These are phyloP conservation scores for Petrea volubilis DNA, from an alignment of 257 asterid genomes.

Conservation along the genomic window DNA sequence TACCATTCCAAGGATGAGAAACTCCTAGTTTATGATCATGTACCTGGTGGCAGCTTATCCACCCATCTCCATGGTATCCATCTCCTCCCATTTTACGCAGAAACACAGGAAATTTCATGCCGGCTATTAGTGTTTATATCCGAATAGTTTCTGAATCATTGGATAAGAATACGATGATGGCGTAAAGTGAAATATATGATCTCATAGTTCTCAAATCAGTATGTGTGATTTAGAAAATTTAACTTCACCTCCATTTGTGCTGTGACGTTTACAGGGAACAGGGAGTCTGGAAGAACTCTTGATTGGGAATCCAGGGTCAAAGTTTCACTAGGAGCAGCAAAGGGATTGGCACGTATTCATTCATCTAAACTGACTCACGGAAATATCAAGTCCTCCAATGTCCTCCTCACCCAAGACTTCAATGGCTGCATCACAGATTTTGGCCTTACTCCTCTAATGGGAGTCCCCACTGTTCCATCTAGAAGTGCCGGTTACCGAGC, in stretches of 20 bases:
- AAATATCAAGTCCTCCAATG: conserved; percentile 69
- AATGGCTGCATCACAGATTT: conserved; percentile 52
- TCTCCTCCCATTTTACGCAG: not conserved
- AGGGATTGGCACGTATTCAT: conserved; percentile 68
- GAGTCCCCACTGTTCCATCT: conserved; percentile 36
- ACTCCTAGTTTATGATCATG: conserved; percentile 54
- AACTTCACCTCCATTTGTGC: not conserved
- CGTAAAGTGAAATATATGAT: too few species aligned
- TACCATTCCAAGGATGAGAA: conserved; percentile 76
- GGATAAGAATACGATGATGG: too few species aligned
- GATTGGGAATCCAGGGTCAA: conserved; percentile 69
- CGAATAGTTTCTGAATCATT: too few species aligned
- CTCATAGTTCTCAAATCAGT: too few species aligned
- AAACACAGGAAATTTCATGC: too few species aligned
- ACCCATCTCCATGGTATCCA: conserved; percentile 56
- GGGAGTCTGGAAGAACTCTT: conserved; percentile 45
- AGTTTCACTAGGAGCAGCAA: conserved; percentile 64
- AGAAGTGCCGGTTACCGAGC: conserved; percentile 61
- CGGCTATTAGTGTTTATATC: too few species aligned
- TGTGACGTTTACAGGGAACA: conserved; percentile 43
- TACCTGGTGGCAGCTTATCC: conserved; percentile 60
- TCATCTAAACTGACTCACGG: conserved; percentile 55
- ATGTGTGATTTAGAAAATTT: not conserved
- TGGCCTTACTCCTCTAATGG: conserved; percentile 56
- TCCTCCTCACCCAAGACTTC: conserved; percentile 45